A percentile compares a stretch with the other conserved stretches of the same genome.
These are phyloP conservation scores for Cercospora zeae-maydis DNA, from an alignment of 2,329 filamentous ascomycete species.

Conservation along the genomic window DNA sequence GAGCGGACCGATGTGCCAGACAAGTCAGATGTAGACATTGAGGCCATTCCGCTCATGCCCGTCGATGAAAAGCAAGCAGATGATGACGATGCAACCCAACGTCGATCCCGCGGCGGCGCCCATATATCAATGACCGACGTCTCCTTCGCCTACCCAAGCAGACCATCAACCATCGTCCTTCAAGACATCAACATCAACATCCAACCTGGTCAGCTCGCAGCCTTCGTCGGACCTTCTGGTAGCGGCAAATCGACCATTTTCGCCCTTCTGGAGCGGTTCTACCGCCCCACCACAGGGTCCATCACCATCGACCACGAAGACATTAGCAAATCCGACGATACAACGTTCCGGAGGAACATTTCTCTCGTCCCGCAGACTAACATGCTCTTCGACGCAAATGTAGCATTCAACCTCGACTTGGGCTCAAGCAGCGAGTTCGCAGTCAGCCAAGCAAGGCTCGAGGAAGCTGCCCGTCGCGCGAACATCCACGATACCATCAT, in stretches of 20 bases:
- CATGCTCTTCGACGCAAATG: slow-evolving; percentile 68
- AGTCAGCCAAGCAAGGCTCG: slow-evolving; percentile 47
- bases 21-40: not conserved
- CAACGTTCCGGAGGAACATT: slow-evolving; percentile 57
- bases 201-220: slow-evolving; percentile 33
- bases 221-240: slow-evolving; percentile 48
- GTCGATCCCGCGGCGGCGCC: not conserved
- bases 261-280: slow-evolving; percentile 47
- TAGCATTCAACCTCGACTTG: slow-evolving; percentile 51
- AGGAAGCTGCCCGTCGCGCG: slow-evolving; percentile 62
- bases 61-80: not conserved
- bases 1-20: not conserved
- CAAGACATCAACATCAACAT: slow-evolving; percentile 2
- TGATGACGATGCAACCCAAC: not conserved
- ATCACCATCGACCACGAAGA: slow-evolving; percentile 54
- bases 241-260: slow-evolving; percentile 49
- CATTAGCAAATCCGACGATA: slow-evolving; percentile 53
- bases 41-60: not conserved
- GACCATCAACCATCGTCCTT: not conserved
- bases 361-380: slow-evolving; percentile 69
- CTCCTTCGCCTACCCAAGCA: slow-evolving; percentile 5
- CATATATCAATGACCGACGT: slow-evolving; percentile 4
- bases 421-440: slow-evolving; percentile 39
- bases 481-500: slow-evolving; percentile 68
- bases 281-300: slow-evolving; percentile 40